Conservation (phyloP, 139 green algal genomes). For the Trebouxia sp. region DNA sequence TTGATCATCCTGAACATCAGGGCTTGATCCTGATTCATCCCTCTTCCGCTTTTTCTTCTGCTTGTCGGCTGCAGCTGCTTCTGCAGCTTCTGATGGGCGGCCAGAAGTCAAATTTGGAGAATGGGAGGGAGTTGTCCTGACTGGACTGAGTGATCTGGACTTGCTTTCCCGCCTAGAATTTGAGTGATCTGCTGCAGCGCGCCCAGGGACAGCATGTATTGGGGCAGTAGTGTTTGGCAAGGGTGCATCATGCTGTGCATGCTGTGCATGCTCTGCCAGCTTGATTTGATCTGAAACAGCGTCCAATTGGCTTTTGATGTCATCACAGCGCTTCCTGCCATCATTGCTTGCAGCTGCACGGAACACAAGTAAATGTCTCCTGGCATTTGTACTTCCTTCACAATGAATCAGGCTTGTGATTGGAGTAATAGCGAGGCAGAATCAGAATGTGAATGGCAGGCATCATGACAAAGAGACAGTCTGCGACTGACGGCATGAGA, state of each 20-base stretch:
- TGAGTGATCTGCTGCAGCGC: no score
- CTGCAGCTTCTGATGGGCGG: no score
- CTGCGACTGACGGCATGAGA: no score
- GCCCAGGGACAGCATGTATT: not conserved
- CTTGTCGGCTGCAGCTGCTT: not conserved
- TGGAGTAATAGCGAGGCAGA: no score
- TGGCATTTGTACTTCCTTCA: not conserved
- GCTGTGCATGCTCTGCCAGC: slow-evolving; percentile 16
- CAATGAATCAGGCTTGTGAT: not conserved
- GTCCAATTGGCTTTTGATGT: slow-evolving; percentile 22
- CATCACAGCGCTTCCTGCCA: slow-evolving; percentile 30
- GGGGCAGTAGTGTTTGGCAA: not conserved
- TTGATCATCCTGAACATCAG: no score
- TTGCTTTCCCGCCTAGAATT: no score
- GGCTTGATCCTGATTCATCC: no score
- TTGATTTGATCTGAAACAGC: slow-evolving; percentile 28
- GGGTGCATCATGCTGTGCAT: not conserved
- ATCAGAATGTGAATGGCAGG: no score
- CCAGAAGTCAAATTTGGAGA: no score
- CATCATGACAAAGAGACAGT: no score
- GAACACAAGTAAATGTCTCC: not conserved
- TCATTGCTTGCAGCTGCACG: slow-evolving; percentile 35
- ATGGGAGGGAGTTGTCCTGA: no score
- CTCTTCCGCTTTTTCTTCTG: slow-evolving; percentile 13
- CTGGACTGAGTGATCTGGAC: not conserved